A percentile compares a stretch with the other conserved stretches of the same genome.
phyloP scores from a whole-genome alignment of 1,284 basidiomycete genomes.

The Rhodotorula sp. region DNA sequence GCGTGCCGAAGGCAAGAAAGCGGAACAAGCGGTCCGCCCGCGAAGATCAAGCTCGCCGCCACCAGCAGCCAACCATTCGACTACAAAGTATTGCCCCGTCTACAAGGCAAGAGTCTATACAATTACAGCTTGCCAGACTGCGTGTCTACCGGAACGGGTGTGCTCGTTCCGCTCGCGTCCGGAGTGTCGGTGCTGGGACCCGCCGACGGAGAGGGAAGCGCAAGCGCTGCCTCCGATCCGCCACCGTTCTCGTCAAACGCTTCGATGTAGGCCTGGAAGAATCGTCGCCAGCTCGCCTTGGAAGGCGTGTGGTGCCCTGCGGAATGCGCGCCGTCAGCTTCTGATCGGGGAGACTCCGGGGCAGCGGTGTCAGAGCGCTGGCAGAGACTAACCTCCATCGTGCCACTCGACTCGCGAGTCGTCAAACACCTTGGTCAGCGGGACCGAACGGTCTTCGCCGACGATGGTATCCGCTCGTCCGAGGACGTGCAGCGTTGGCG shows the following conservation, averaged over 20 bases:
- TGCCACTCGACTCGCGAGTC: constrained; percentile 67
- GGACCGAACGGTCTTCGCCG: constrained; percentile 65
- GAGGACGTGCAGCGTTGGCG: constrained; percentile 76
- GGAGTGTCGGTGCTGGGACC: constrained; percentile 1
- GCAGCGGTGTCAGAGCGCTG: neutral
- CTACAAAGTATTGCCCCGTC: neutral
- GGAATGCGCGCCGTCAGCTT: constrained; percentile 4
- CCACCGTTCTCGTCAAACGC: constrained; percentile 16
- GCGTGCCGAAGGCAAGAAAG: too few species aligned
- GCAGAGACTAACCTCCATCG: constrained; percentile 62
- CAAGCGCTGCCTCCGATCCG: constrained; percentile 8
- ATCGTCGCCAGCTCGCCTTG: constrained; percentile 69
- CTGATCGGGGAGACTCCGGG: neutral
- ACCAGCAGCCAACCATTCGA: too few species aligned
- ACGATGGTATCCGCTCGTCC: constrained; percentile 80
- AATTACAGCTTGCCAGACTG: constrained; percentile 13
- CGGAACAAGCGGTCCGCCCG: too few species aligned
- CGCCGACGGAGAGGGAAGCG: constrained; percentile 21
- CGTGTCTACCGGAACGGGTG: neutral
- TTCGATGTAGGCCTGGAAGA: constrained; percentile 53
- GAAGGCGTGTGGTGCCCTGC: constrained; percentile 76
- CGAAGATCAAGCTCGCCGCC: too few species aligned
- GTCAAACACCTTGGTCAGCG: constrained; percentile 61
- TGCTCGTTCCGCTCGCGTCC: neutral
- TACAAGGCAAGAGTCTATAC: neutral